Evolutionary conservation across 2,329 filamentous ascomycete species (phyloP).

Genomic region (Pseudofabraea citricarpa): DNA sequence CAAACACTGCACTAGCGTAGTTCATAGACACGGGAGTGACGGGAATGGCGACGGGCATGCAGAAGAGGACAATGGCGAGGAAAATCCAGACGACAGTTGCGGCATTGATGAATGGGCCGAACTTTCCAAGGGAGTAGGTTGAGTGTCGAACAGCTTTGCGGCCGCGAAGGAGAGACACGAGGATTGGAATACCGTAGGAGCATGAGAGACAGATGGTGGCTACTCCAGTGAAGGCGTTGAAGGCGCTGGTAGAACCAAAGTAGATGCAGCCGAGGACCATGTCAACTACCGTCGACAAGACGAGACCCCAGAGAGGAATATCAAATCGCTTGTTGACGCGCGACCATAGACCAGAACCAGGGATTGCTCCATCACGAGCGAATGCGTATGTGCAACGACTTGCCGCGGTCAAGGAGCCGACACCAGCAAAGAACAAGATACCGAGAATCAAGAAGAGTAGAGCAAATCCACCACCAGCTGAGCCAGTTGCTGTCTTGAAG

Average conservation of each 20-base stretch:
- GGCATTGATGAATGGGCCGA: conserved; percentile 65
- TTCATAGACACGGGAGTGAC: conserved; percentile 57
- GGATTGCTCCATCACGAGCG: conserved; percentile 69
- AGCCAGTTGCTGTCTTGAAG: conserved; percentile 65
- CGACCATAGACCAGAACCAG: conserved; percentile 62
- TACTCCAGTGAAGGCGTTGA: conserved; percentile 75
- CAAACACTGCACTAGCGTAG: conserved; percentile 63
- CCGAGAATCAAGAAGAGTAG: conserved; percentile 72
- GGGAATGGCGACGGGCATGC: conserved; percentile 63
- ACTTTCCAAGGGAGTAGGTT: conserved; percentile 62
- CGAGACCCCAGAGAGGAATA: conserved; percentile 65
- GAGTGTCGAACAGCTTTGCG: conserved; percentile 63
- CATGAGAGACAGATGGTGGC: conserved; percentile 74
- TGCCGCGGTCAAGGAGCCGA: conserved; percentile 69
- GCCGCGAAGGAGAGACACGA: conserved; percentile 63
- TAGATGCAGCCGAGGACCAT: conserved; percentile 73
- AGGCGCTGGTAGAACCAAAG: conserved; percentile 71
- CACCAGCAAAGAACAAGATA: conserved; percentile 72
- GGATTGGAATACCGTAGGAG: conserved; percentile 71
- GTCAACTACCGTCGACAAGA: conserved; percentile 64
- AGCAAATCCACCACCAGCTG: conserved; percentile 63
- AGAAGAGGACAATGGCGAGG: conserved; percentile 68
- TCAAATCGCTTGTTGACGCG: conserved; percentile 60
- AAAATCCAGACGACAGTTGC: conserved; percentile 66
- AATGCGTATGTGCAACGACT: conserved; percentile 74